Conservation (phyloP, 495 filamentous ascomycete genomes). For the Hypoxylon lienhwacheense region DNA sequence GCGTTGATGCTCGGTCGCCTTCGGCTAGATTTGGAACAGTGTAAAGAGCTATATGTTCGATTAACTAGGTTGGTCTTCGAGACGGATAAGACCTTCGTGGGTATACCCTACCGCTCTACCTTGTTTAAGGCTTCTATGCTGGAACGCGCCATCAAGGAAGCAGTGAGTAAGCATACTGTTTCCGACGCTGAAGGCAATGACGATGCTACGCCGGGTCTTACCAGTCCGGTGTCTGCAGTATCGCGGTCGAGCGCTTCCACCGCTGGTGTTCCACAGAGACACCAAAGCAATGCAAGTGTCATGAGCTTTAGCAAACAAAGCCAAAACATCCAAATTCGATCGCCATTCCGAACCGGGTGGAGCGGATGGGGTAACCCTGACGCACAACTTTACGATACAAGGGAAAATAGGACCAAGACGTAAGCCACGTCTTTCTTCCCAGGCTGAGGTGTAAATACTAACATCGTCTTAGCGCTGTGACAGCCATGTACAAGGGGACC, state of each 20-base stretch:
- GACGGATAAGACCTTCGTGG: conserved; percentile 95
- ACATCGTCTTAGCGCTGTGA: conserved; percentile 68
- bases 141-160: conserved; percentile 90
- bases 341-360: conserved; percentile 52
- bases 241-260: conserved; percentile 45
- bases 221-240: conserved; percentile 39
- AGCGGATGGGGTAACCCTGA: conserved; percentile 63
- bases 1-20: conserved; percentile 94
- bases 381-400: conserved; percentile 74
- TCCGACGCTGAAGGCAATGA: conserved; percentile 82
- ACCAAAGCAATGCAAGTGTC: conserved; percentile 63
- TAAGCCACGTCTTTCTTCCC: conserved; percentile 49
- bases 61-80: conserved; percentile 95
- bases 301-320: conserved; percentile 61
- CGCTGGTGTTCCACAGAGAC: conserved; percentile 42
- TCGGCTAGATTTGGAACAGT: conserved; percentile 89
- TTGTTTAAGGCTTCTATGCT: conserved; percentile 95
- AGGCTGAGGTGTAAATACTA: conserved; percentile 24
- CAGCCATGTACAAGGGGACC: conserved; percentile 86
- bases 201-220: conserved; percentile 32
- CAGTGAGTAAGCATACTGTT: conserved; percentile 83
- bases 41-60: conserved; percentile 92
- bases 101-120: conserved; percentile 89
- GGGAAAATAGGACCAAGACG: conserved; percentile 91
- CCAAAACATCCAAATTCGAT: conserved; percentile 42